Conservation (phyloP, 148 eudicot genomes). For the Camellia granthamiana region DNA sequence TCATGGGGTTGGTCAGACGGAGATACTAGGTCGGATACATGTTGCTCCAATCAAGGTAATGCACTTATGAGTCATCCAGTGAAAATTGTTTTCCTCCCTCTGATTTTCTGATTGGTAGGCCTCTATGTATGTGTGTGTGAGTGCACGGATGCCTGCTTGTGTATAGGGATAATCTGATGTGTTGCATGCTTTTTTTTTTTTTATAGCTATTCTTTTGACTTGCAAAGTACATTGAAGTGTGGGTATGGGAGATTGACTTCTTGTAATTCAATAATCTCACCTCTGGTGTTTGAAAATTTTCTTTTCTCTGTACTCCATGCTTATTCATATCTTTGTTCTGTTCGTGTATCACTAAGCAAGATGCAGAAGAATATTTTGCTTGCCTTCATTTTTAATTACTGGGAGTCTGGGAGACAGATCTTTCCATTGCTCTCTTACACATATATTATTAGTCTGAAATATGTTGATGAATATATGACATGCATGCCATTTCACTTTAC, state of each 20-base stretch:
- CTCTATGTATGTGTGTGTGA: background rate
- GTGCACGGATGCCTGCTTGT: background rate
- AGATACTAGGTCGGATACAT: constrained; percentile 92
- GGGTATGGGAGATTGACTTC: too few species aligned
- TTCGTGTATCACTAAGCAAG: background rate
- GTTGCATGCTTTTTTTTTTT: too few species aligned
- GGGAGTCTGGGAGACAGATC: background rate
- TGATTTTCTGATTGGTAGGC: background rate
- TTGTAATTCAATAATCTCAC: too few species aligned
- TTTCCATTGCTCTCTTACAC: background rate
- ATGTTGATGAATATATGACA: background rate
- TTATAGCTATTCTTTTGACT: too few species aligned
- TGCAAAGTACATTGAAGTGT: too few species aligned
- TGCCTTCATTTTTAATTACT: background rate
- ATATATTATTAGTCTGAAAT: background rate
- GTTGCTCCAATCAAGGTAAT: constrained; percentile 96
- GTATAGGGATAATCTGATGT: background rate
- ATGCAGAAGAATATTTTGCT: background rate
- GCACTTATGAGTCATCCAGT: background rate
- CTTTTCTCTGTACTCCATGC: background rate
- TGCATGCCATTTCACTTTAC: background rate
- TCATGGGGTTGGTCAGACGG: constrained; percentile 95
- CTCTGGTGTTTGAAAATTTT: background rate
- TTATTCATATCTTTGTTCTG: background rate
- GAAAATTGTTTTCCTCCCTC: background rate